Conservation (phyloP, 2,329 filamentous ascomycete species). For the Penicillium fuscoglaucum region DNA sequence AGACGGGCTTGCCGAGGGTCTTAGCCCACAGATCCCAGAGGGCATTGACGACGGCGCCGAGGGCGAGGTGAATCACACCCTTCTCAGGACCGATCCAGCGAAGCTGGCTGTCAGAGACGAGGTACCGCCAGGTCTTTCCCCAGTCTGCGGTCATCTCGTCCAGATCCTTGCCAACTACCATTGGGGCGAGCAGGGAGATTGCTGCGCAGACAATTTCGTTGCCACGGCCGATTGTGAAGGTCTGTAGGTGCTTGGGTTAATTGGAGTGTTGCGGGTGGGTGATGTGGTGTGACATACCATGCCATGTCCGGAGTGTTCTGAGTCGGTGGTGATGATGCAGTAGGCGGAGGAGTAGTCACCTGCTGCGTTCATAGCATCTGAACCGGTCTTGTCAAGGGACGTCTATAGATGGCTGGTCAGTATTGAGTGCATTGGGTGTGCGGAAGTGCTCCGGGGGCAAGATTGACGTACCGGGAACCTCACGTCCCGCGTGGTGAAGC, state of each 20-base stretch:
- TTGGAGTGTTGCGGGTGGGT: background rate
- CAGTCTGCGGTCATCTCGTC: constrained; percentile 75
- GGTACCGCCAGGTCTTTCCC: constrained; percentile 85
- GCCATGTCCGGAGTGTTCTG: constrained; percentile 46
- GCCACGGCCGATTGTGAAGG: constrained; percentile 62
- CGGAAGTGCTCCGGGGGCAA: background rate
- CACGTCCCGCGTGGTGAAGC: constrained; percentile 71
- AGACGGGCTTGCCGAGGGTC: constrained; percentile 79
- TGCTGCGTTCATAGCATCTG: constrained; percentile 93
- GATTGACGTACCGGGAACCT: constrained; percentile 61
- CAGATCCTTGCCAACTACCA: constrained; percentile 73
- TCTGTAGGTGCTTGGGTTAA: constrained; percentile 27
- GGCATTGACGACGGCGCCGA: constrained; percentile 86
- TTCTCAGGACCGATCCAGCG: constrained; percentile 95
- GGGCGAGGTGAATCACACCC: constrained; percentile 87
- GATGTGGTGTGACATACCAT: constrained; percentile 37
- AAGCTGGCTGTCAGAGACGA: constrained; percentile 87
- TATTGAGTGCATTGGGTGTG: background rate
- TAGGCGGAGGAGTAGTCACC: constrained; percentile 94
- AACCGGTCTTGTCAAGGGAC: constrained; percentile 94
- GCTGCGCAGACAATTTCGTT: constrained; percentile 90
- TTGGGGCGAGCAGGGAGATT: constrained; percentile 74
- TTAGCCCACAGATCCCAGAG: constrained; percentile 97
- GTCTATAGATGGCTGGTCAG: constrained; percentile 52
- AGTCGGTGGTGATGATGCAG: constrained; percentile 83